Percentiles rank a stretch among this genome's conserved stretches.
Conservation (phyloP, 495 filamentous ascomycete species). For the Podospora fimiseda region DNA sequence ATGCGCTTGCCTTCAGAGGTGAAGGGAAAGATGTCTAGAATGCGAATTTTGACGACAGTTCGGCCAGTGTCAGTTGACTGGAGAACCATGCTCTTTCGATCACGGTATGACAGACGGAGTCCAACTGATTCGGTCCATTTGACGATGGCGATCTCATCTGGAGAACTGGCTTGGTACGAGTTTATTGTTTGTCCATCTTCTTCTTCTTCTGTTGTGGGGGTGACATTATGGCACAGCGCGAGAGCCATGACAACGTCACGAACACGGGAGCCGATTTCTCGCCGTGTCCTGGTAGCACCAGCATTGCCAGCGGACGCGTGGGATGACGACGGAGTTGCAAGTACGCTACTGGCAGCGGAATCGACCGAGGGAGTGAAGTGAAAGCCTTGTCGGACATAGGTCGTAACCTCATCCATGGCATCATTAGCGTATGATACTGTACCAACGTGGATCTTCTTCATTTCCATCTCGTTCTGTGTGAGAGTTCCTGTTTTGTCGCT, state of each 20-base stretch:
- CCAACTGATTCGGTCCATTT: constrained; percentile 92
- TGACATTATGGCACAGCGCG: constrained; percentile 96
- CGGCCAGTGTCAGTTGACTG: constrained; percentile 72
- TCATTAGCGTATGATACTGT: constrained; percentile 97
- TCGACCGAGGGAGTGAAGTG: constrained; percentile 38
- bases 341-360: constrained; percentile 25
- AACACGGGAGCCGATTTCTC: constrained; percentile 90
- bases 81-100: constrained; percentile 75
- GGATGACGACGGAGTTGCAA: constrained; percentile 70
- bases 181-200: constrained; percentile 70
- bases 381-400: constrained; percentile 80
- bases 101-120: constrained; percentile 74
- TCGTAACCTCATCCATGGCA: constrained; percentile 92
- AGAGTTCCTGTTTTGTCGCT: constrained; percentile 97
- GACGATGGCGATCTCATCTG: constrained; percentile 97
- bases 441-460: constrained; percentile 97
- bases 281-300: constrained; percentile 68
- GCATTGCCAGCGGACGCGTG: constrained; percentile 52
- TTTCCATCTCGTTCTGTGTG: constrained; percentile 97
- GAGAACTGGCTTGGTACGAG: constrained; percentile 92
- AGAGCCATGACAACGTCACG: constrained; percentile 86
- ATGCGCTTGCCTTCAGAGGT: constrained; percentile 97
- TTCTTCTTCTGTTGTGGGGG: constrained; percentile 71
- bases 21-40: constrained; percentile 94
- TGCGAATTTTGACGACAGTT: constrained; percentile 75